phyloP scores from a whole-genome alignment of 208 protist species.

The Trypanosoma melophagium region DNA sequence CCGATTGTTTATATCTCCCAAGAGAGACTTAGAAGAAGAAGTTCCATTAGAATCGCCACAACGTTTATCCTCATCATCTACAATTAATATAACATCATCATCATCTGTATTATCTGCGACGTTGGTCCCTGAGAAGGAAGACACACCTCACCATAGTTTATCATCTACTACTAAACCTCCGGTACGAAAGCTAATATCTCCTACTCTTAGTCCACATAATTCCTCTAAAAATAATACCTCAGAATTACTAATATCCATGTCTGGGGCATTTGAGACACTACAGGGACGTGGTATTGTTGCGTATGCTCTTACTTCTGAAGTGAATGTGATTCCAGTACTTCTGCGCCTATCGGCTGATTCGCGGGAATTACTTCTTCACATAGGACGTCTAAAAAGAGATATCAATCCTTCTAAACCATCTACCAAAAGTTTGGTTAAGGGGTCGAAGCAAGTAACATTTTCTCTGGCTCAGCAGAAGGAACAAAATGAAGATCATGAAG shows the following conservation, averaged over 20 bases:
- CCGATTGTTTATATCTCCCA: neutral
- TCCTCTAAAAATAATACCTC: too few relatives aligned
- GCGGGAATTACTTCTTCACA: conserved; percentile 43
- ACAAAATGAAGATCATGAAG: neutral
- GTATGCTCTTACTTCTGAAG: conserved; percentile 12
- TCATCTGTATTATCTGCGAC: too few relatives aligned
- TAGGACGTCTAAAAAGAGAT: conserved; percentile 27
- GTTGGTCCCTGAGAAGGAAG: too few relatives aligned
- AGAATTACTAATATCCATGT: neutral
- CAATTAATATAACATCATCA: too few relatives aligned
- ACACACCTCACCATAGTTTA: too few relatives aligned
- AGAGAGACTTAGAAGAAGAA: neutral
- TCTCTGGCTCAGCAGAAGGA: neutral
- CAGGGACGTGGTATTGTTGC: conserved; percentile 3
- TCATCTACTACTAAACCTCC: neutral
- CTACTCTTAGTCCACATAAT: neutral
- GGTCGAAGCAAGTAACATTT: too few relatives aligned
- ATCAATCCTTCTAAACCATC: neutral
- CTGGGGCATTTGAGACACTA: neutral
- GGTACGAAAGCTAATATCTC: neutral
- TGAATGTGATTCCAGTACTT: conserved; percentile 27
- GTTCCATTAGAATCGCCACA: neutral
- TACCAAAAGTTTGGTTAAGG: neutral
- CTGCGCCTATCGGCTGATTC: conserved; percentile 42
- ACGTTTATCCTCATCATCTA: neutral